These are phyloP conservation scores for Polygonum maritimum DNA, from an alignment of 148 eudicot species.

Conservation along the genomic window DNA sequence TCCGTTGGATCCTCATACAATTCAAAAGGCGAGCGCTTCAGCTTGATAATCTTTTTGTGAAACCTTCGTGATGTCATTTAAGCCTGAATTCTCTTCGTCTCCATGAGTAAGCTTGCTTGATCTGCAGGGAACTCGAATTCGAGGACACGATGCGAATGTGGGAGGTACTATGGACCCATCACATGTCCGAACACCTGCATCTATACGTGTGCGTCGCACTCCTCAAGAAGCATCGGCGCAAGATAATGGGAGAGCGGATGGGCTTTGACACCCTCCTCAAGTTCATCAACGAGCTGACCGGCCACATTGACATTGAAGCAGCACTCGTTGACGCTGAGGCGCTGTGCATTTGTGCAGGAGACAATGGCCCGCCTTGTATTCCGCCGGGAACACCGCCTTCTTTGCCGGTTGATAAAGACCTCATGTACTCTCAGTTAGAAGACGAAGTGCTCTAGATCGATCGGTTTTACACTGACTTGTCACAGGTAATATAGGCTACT, in stretches of 20 bases:
- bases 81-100: neutral
- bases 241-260: constrained; percentile 89
- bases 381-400: constrained; percentile 99
- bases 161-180: constrained; percentile 90
- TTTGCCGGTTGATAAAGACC: constrained; percentile 44
- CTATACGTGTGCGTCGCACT: constrained; percentile 72
- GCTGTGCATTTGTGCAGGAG: constrained; percentile 82
- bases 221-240: constrained; percentile 56
- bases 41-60: neutral
- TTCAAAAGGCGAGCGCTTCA: constrained; percentile 62
- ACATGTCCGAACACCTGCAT: constrained; percentile 79
- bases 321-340: constrained; percentile 77
- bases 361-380: constrained; percentile 76
- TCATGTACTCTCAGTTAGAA: constrained; percentile 55
- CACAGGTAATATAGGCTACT: neutral
- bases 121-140: constrained; percentile 66
- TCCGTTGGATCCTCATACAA: constrained; percentile 96
- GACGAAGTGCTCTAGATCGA: constrained; percentile 41
- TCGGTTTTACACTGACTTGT: neutral
- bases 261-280: constrained; percentile 88
- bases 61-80: neutral
- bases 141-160: constrained; percentile 65
- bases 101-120: neutral
- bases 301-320: constrained; percentile 64
- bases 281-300: constrained; percentile 83